These are phyloP conservation scores for Aspergillus glaucus DNA, from an alignment of 2,329 filamentous ascomycete genomes.

Conservation along the genomic window DNA sequence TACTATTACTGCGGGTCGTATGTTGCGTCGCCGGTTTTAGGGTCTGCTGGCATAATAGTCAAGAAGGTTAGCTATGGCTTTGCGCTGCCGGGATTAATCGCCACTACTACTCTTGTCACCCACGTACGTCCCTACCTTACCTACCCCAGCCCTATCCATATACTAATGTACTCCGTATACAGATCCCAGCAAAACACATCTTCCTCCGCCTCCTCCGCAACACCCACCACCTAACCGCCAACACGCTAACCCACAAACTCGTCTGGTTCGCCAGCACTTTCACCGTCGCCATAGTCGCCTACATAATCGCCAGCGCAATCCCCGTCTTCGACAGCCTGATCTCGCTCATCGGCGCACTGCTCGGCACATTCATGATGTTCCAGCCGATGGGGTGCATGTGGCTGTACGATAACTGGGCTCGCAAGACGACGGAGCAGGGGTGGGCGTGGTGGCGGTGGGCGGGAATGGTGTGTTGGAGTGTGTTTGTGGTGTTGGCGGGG, in stretches of 20 bases:
- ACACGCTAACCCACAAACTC: slow-evolving; percentile 11
- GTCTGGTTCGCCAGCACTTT: slow-evolving; percentile 15
- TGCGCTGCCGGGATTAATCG: slow-evolving; percentile 20
- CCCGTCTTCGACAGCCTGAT: slow-evolving; percentile 15
- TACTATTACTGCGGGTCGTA: slow-evolving; percentile 42
- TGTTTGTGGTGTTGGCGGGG: slow-evolving; percentile 32
- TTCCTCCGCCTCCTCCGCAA: slow-evolving; percentile 12
- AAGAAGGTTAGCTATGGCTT: slow-evolving; percentile 40
- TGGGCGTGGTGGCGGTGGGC: slow-evolving; percentile 5
- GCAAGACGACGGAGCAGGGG: not conserved
- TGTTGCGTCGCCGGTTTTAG: slow-evolving; percentile 41
- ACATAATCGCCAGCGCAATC: slow-evolving; percentile 16
- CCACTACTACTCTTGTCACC: slow-evolving; percentile 12
- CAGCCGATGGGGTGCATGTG: slow-evolving; percentile 17
- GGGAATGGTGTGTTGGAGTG: slow-evolving; percentile 14
- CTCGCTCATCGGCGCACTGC: slow-evolving; percentile 13
- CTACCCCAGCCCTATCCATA: not conserved
- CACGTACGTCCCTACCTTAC: slow-evolving; percentile 6
- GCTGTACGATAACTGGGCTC: slow-evolving; percentile 30
- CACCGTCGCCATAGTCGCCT: slow-evolving; percentile 11
- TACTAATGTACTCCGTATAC: not conserved
- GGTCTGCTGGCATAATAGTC: slow-evolving; percentile 34
- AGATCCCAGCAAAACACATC: slow-evolving; percentile 12
- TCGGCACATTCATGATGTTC: slow-evolving; percentile 14
- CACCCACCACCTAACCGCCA: slow-evolving; percentile 10